A percentile compares a stretch with the other conserved stretches of the same genome.
These are phyloP conservation scores for Tylopilus felleus DNA, from an alignment of 768 basidiomycete species.

Conservation along the genomic window DNA sequence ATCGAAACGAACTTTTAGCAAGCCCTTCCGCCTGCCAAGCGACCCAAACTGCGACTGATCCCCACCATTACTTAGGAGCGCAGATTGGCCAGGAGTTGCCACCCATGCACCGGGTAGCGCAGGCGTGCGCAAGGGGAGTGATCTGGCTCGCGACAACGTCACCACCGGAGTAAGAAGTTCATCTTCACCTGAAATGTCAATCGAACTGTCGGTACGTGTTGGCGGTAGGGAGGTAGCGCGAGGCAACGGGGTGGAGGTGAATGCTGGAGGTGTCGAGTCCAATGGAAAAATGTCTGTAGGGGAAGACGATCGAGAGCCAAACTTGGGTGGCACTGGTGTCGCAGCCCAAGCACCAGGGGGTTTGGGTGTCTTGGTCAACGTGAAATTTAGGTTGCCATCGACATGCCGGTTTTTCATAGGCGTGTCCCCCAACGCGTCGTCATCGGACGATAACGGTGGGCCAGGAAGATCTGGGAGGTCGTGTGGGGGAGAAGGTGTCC, in stretches of 20 bases:
- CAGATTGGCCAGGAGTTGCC: slow-evolving; percentile 47
- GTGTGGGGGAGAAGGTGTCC: slow-evolving; percentile 61
- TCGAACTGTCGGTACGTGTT: slow-evolving; percentile 15
- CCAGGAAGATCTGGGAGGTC: slow-evolving; percentile 65
- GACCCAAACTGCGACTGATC: slow-evolving; percentile 34
- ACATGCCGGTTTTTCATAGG: slow-evolving; percentile 19
- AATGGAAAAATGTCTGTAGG: slow-evolving; percentile 16
- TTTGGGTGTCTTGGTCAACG: slow-evolving; percentile 42
- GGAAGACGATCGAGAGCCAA: slow-evolving; percentile 12
- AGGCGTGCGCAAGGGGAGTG: slow-evolving; percentile 54
- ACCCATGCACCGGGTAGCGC: slow-evolving; percentile 70
- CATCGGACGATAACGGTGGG: slow-evolving; percentile 55
- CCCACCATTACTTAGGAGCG: slow-evolving; percentile 9
- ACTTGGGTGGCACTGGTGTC: slow-evolving; percentile 34
- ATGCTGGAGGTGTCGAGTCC: slow-evolving; percentile 27
- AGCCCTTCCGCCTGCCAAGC: slow-evolving; percentile 45
- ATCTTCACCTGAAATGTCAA: slow-evolving; percentile 19
- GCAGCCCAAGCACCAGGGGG: slow-evolving; percentile 46
- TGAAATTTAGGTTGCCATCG: slow-evolving; percentile 24
- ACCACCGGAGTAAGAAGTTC: slow-evolving; percentile 41
- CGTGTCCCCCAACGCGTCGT: slow-evolving; percentile 37
- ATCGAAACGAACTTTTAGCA: slow-evolving; percentile 74
- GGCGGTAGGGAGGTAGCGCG: slow-evolving; percentile 12
- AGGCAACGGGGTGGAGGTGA: slow-evolving; percentile 26
- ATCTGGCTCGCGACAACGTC: slow-evolving; percentile 48